Percentiles rank a stretch among this genome's conserved stretches.
phyloP scores from a whole-genome alignment of 805 yeast genomes.

The Ogataea populi-albae region DNA sequence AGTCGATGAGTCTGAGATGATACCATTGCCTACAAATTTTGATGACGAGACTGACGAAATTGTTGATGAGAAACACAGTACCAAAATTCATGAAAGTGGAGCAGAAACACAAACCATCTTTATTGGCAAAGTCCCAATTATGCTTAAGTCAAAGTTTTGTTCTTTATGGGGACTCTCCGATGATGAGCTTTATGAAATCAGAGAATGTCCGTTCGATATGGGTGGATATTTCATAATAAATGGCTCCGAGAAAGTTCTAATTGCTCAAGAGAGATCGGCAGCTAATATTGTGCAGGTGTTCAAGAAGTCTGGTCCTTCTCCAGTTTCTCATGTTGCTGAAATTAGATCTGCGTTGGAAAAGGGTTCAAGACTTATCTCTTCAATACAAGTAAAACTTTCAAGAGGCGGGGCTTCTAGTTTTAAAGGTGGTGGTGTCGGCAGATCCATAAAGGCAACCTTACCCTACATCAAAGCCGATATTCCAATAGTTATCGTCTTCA shows the following conservation, averaged over 20 bases:
- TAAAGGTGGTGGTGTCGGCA: conserved; percentile 53
- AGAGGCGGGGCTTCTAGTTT: conserved; percentile 47
- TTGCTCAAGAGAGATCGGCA: conserved; percentile 98
- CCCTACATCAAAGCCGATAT: conserved; percentile 97
- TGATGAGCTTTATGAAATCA: conserved; percentile 89
- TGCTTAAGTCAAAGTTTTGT: conserved; percentile 96
- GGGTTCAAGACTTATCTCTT: conserved; percentile 91
- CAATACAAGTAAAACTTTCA: conserved; percentile 86
- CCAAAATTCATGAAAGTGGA: conserved; percentile 32
- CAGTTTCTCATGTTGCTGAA: conserved; percentile 93
- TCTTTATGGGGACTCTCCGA: conserved; percentile 85
- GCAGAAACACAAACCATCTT: conserved; percentile 48
- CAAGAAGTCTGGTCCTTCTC: conserved; percentile 96
- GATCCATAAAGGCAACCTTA: conserved; percentile 91
- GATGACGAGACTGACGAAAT: conserved; percentile 68
- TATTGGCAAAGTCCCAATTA: conserved; percentile 96
- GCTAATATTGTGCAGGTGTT: conserved; percentile 98
- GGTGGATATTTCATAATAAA: conserved; percentile 98
- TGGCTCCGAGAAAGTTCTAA: conserved; percentile 96
- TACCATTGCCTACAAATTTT: conserved; percentile 28
- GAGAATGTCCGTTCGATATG: conserved; percentile 99
- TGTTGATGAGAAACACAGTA: conserved; percentile 41
- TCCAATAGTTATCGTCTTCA: conserved; percentile 93
- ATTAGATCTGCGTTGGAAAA: conserved; percentile 95
- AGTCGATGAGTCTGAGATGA: conserved; percentile 23